These are phyloP conservation scores for Coemansia aciculifera DNA, from an alignment of 192 early-diverging fungal species.

Conservation along the genomic window DNA sequence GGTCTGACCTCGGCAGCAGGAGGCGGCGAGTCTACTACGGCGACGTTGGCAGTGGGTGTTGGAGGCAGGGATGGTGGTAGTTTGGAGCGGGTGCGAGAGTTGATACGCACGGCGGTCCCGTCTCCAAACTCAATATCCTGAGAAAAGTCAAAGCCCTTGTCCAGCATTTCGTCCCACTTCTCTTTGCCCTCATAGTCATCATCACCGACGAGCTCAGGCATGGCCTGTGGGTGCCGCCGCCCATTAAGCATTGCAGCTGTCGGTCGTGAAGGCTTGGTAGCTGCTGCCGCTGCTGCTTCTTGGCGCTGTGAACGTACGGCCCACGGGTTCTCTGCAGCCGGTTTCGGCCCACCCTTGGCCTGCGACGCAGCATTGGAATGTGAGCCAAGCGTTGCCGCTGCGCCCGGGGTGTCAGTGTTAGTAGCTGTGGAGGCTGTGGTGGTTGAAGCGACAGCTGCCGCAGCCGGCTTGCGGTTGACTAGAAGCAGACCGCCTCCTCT, in stretches of 20 bases:
- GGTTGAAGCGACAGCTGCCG: background rate
- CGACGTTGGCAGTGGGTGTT: background rate
- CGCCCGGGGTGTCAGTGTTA: background rate
- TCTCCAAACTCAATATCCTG: slow-evolving; percentile 11
- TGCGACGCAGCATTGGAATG: background rate
- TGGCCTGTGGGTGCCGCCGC: slow-evolving; percentile 9
- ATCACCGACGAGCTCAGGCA: background rate
- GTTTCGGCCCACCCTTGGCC: background rate
- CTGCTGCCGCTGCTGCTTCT: background rate
- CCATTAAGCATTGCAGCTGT: background rate
- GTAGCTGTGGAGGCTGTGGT: background rate
- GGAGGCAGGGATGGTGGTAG: background rate
- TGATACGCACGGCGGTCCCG: slow-evolving; percentile 7
- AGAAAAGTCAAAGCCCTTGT: slow-evolving; percentile 27
- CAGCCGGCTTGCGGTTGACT: slow-evolving; percentile 24
- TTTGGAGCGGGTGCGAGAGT: background rate
- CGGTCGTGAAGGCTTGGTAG: background rate
- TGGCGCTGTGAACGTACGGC: slow-evolving; percentile 14
- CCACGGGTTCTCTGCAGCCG: slow-evolving; percentile 25
- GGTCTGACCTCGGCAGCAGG: background rate
- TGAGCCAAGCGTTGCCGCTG: background rate
- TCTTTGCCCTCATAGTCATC: background rate
- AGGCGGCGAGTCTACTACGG: background rate
- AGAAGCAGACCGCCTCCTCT: slow-evolving; percentile 12
- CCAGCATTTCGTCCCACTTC: slow-evolving; percentile 26